Evolutionary conservation across 2,329 filamentous ascomycete species (phyloP).

Genomic region (Alternaria brassicicola): DNA sequence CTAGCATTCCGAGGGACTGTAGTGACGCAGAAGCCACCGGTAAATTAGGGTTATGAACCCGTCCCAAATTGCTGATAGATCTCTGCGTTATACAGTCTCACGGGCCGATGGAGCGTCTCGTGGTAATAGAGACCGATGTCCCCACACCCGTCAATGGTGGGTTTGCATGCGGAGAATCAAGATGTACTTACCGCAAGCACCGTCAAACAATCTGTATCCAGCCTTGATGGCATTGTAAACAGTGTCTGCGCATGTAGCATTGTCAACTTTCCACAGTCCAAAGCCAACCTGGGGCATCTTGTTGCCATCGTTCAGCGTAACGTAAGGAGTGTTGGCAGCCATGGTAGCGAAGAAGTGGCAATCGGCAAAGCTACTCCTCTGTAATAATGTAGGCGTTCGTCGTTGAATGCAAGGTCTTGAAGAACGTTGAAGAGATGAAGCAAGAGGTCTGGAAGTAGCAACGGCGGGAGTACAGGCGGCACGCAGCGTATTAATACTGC

Average conservation of each 20-base stretch:
- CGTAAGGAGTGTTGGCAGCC: constrained; percentile 35
- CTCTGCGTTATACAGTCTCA: not conserved
- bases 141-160: not conserved
- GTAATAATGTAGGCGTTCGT: constrained; percentile 7
- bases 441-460: constrained; percentile 12
- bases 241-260: constrained; percentile 38
- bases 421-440: constrained; percentile 11
- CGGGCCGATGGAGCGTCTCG: constrained; percentile 8
- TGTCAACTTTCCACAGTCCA: constrained; percentile 46
- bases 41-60: constrained; percentile 20
- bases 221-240: constrained; percentile 48
- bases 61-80: not conserved
- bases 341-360: constrained; percentile 31
- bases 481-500: constrained; percentile 33
- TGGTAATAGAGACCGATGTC: not conserved
- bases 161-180: not conserved
- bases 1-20: constrained; percentile 21
- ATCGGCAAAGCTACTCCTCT: constrained; percentile 6
- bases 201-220: constrained; percentile 48
- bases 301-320: constrained; percentile 45
- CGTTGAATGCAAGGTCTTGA: constrained; percentile 10
- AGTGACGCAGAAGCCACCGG: constrained; percentile 29
- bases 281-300: constrained; percentile 47
- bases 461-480: constrained; percentile 16
- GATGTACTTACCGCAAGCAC: constrained; percentile 43